Conservation (phyloP, 257 asterid genomes). For the Solanum etuberosum region DNA sequence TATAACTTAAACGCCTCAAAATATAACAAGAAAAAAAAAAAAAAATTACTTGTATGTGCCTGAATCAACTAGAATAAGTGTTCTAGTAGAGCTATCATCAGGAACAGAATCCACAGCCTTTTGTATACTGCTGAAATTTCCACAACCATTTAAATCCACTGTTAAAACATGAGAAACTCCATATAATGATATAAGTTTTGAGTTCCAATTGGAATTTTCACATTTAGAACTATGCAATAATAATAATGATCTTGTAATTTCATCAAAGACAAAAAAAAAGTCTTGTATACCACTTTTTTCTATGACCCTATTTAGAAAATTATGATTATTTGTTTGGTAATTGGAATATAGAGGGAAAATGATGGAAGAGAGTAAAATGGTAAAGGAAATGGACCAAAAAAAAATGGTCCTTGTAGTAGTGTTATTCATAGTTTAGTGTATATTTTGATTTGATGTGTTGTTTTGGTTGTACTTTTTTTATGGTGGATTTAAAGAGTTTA, state of each 20-base stretch:
- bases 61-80: constrained; percentile 45
- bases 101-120: constrained; percentile 64
- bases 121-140: constrained; percentile 62
- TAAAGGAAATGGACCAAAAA: constrained; percentile 42
- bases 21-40: too few relatives aligned
- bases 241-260: background rate
- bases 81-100: constrained; percentile 32
- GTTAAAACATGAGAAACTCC: constrained; percentile 35
- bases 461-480: background rate
- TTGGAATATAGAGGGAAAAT: constrained; percentile 13
- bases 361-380: constrained; percentile 33
- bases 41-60: constrained; percentile 55
- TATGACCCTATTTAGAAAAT: constrained; percentile 7
- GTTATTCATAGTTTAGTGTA: constrained; percentile 29
- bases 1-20: too few relatives aligned
- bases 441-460: background rate
- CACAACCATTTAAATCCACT: constrained; percentile 57
- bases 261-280: constrained; percentile 3
- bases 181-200: constrained; percentile 34
- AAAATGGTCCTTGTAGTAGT: constrained; percentile 17
- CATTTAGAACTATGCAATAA: constrained; percentile 11
- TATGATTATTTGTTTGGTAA: background rate
- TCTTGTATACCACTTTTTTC: constrained; percentile 20
- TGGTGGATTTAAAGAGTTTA: background rate
- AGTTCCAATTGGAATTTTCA: constrained; percentile 31